Percentiles rank a stretch among this genome's conserved stretches.
These are phyloP conservation scores for Colletotrichum sp. DNA, from an alignment of 2,329 filamentous ascomycete species.

Conservation along the genomic window DNA sequence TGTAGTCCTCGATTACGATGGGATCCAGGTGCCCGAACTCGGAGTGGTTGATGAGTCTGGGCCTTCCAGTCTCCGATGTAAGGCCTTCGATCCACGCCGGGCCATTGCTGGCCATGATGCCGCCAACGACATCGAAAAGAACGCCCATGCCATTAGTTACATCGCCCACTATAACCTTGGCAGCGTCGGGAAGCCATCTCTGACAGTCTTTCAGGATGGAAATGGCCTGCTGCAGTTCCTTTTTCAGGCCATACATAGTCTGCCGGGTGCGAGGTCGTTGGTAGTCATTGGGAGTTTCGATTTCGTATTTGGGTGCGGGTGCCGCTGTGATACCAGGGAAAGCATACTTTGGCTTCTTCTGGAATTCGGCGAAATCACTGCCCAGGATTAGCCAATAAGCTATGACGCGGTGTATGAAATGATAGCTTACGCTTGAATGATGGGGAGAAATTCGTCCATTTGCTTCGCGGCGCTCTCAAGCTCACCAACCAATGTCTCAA, in stretches of 20 bases:
- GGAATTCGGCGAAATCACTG: slow-evolving; percentile 25
- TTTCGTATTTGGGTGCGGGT: neutral
- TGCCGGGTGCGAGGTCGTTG: slow-evolving; percentile 21
- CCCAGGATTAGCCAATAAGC: neutral
- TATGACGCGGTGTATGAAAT: neutral
- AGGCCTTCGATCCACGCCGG: slow-evolving; percentile 27
- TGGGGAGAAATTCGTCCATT: slow-evolving; percentile 25
- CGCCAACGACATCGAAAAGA: slow-evolving; percentile 22
- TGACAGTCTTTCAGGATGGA: slow-evolving; percentile 8
- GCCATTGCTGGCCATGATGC: slow-evolving; percentile 26
- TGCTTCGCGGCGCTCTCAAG: slow-evolving; percentile 16
- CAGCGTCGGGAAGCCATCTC: neutral
- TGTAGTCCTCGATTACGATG: slow-evolving; percentile 26
- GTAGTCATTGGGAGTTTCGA: neutral
- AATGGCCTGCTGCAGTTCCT: slow-evolving; percentile 25
- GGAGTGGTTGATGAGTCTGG: slow-evolving; percentile 21
- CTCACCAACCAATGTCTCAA: neutral
- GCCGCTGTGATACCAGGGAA: neutral
- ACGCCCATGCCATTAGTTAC: slow-evolving; percentile 8
- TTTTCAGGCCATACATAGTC: slow-evolving; percentile 27
- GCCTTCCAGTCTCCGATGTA: neutral
- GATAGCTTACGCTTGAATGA: slow-evolving; percentile 22
- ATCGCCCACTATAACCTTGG: neutral
- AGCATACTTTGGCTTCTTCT: neutral
- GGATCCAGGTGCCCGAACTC: slow-evolving; percentile 27